These are phyloP conservation scores for Cyclotella sp. DNA, from an alignment of 108 stramenopile species.

Conservation along the genomic window DNA sequence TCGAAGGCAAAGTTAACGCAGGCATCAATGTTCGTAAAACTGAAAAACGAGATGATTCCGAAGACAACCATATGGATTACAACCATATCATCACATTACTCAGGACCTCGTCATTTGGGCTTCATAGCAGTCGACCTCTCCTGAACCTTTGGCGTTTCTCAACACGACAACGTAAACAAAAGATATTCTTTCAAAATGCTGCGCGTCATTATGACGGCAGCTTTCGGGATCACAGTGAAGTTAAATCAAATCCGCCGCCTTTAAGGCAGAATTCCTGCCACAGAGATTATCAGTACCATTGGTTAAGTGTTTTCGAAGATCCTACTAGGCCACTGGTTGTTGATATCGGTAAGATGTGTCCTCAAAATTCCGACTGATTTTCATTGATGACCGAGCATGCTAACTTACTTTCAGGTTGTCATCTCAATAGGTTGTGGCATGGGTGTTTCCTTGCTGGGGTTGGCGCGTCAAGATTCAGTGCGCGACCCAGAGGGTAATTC, in stretches of 20 bases:
- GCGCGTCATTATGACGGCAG: conserved; percentile 55
- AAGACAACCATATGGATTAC: conserved; percentile 25
- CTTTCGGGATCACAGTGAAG: conserved; percentile 1
- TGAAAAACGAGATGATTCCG: conserved; percentile 14
- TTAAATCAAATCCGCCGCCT: neutral
- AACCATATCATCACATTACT: conserved; percentile 28
- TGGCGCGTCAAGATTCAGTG: conserved; percentile 29
- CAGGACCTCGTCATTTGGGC: conserved; percentile 39
- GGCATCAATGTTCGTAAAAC: neutral
- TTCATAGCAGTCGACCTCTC: conserved; percentile 67
- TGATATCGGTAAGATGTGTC: conserved; percentile 46
- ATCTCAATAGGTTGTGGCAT: conserved; percentile 64
- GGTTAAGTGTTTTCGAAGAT: conserved; percentile 55
- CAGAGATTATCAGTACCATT: conserved; percentile 32
- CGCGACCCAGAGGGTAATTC: neutral
- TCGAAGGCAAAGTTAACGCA: conserved; percentile 37
- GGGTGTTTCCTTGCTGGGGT: conserved; percentile 74
- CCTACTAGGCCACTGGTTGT: conserved; percentile 69
- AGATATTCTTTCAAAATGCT: conserved; percentile 53
- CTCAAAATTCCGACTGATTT: neutral
- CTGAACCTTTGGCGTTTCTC: conserved; percentile 76
- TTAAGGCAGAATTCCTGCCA: too few species aligned
- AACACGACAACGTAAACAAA: conserved; percentile 69
- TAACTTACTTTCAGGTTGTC: neutral
- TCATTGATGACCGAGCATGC: neutral